Evolutionary conservation across 805 yeast species (phyloP), one percentile per base, ranked within the genome.

Genomic region (Wickerhamiella kazuoi): DNA sequence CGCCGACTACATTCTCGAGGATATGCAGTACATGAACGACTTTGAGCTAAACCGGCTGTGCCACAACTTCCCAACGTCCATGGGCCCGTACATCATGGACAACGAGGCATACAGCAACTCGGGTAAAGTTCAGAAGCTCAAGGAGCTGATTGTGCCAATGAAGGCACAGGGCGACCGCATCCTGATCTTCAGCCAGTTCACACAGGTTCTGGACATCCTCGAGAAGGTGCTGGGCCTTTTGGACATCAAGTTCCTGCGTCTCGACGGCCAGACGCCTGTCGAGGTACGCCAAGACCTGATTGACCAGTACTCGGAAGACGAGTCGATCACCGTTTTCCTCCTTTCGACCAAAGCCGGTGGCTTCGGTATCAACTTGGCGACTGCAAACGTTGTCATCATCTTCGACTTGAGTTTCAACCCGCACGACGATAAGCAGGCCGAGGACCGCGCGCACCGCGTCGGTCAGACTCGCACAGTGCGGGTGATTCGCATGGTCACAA

Each of bases 281-380:
- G 95, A 90, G 45, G 76, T 80, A 21, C 72, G 99, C 54, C 98
- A 90, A 58, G 82, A 79, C 42, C 62, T 87, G 48, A 87, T 90
- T 49, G 98, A 90, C 61, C 73, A 72, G 48, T 90, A 80, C 54
- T 78, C 83, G 51, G 84, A 80, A 26, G 93, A 84, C 44, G 69
- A 71, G 0, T 65, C 73, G 4, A 81, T 90, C 46, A 87, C 93
- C 0, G 78, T 90, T 3, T 87, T 90, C 52, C 64, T 90, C 37
- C 63, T 90, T 34, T 82, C 95, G 9, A 90, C 99, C 3, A 83
- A 82, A 55, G 97, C 98, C 1, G 99, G 99, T 54, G 99, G 99
- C 1, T 90, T 90, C 60, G 99, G 99, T 42, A 90, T 90, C 60
- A 90, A 90, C 53, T 68, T 90, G 50, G 90, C 93, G 1, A 90